Evolutionary conservation across 192 early-diverging fungal species (phyloP), one percentile per base, ranked within the genome.

Genomic region (Entomortierella chlamydospora): DNA sequence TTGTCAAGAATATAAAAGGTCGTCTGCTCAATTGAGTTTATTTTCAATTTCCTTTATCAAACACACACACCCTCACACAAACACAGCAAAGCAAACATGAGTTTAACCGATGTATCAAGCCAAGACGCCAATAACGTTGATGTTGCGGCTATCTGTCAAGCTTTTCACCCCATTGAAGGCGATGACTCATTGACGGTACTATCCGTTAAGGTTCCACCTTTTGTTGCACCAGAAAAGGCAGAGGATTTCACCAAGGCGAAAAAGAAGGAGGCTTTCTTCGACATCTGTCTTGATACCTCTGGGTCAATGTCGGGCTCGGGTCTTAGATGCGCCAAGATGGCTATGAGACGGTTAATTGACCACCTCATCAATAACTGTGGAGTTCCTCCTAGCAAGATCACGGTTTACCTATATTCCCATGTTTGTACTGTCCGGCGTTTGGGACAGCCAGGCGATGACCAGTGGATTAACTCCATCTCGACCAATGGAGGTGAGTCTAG

Each of bases 231-330:
- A 51, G 41, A 42, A 52, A 33, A 28, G 13, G 31, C 28, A 9
- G 31, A 3, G 2, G 20, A 18, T 29, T 51, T n/a, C n/a, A 37
- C 34, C 10, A 10, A 37, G 6, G 43, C 10, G 17, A 18, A 4
- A 0, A 33, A 42, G 13, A 79, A 79, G 68, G 62, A 79, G 34
- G 63, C 67, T 0, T 79, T 50, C 18, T 79, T 79, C 43, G 62
- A 79, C 20, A 79, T 79, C 33, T 79, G 76, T 30, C 68, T 79
- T 6, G 76, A 79, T 56, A 29, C 55, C n/a, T 82, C 72, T 18
- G 83, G 79, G 9, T 84, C 83, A 0, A 84, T 84, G 83, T 54
- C 73, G 12, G 83, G 83, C 2, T 69, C 79, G 1, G 73, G 69
- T 8, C 54, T 84, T 34, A 18, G 9, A 12, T 81, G 81, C 28